phyloP scores from a whole-genome alignment of 2,329 filamentous ascomycete genomes.

The Claviceps fusiformis region DNA sequence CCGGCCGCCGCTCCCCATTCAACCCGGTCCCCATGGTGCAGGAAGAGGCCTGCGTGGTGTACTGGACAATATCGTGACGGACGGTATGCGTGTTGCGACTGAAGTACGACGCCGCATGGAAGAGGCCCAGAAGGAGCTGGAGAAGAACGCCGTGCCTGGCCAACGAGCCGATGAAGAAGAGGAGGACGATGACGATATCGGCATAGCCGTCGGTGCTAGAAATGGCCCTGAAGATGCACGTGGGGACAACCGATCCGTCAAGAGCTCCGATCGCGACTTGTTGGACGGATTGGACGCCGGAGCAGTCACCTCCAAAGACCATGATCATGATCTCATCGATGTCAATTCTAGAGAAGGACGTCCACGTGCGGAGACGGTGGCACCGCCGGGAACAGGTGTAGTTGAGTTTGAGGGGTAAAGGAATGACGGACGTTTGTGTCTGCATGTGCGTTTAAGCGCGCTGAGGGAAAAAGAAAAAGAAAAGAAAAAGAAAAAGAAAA shows the following conservation, averaged over 20 bases:
- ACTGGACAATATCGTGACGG: constrained; percentile 91
- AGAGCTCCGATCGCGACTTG: constrained; percentile 55
- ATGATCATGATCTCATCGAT: constrained; percentile 22
- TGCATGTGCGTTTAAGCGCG: neutral
- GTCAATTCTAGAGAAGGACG: constrained; percentile 15
- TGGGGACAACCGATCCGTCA: constrained; percentile 47
- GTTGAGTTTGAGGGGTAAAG: constrained; percentile 30
- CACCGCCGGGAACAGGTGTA: constrained; percentile 21
- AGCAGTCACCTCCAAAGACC: constrained; percentile 34
- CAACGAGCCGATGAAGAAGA: constrained; percentile 56
- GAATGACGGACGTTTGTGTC: neutral
- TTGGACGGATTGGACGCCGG: constrained; percentile 63
- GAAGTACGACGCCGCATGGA: constrained; percentile 91
- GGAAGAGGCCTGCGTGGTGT: constrained; percentile 77
- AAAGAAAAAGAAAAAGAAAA: too few relatives aligned
- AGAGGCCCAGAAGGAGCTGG: constrained; percentile 83
- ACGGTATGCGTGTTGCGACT: constrained; percentile 89
- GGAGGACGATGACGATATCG: constrained; percentile 47
- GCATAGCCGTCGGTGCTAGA: constrained; percentile 28
- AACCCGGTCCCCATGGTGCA: constrained; percentile 29
- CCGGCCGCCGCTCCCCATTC: constrained; percentile 24
- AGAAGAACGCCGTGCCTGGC: constrained; percentile 60
- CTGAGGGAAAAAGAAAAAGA: neutral
- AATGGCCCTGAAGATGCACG: constrained; percentile 22
- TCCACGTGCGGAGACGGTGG: constrained; percentile 13